Evolutionary conservation across 2,329 filamentous ascomycete genomes (phyloP).

Genomic region (Pseudocercospora vitis): DNA sequence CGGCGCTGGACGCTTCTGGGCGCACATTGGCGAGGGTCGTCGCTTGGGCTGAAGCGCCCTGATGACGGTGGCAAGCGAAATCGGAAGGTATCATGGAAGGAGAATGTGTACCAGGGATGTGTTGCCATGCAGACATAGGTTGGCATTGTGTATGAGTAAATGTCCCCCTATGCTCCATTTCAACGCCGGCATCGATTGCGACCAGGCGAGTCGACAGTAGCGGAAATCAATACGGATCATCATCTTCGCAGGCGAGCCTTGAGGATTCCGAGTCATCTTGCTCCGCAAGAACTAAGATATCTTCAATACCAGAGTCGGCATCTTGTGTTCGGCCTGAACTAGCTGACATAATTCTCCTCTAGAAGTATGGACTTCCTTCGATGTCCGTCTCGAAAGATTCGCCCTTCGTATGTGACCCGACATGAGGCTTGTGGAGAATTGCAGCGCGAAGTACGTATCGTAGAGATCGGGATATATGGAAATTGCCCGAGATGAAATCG

Average conservation of each 20-base stretch:
- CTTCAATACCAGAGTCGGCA: slow-evolving; percentile 50
- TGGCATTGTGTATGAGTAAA: too few relatives aligned
- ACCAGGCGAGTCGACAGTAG: too few relatives aligned
- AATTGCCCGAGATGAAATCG: slow-evolving; percentile 10
- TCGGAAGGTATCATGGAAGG: too few relatives aligned
- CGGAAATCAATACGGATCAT: slow-evolving; percentile 24
- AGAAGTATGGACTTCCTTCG: slow-evolving; percentile 23
- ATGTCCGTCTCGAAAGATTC: slow-evolving; percentile 27
- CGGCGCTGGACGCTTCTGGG: neutral
- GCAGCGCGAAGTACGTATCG: slow-evolving; percentile 25
- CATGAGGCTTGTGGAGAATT: slow-evolving; percentile 27
- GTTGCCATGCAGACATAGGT: too few relatives aligned
- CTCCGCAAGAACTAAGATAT: slow-evolving; percentile 48
- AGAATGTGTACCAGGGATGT: too few relatives aligned
- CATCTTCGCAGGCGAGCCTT: slow-evolving; percentile 17
- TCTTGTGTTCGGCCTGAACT: slow-evolving; percentile 40
- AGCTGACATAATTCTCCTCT: slow-evolving; percentile 50
- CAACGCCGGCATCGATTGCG: too few relatives aligned
- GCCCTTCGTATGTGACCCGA: slow-evolving; percentile 21
- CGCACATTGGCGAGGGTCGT: neutral
- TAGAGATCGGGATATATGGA: slow-evolving; percentile 10
- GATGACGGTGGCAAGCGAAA: too few relatives aligned
- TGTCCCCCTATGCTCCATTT: too few relatives aligned
- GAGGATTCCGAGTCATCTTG: slow-evolving; percentile 20
- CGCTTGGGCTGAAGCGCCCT: neutral